phyloP scores from a whole-genome alignment of 495 filamentous ascomycete genomes.

The Cercophora newfieldiana region DNA sequence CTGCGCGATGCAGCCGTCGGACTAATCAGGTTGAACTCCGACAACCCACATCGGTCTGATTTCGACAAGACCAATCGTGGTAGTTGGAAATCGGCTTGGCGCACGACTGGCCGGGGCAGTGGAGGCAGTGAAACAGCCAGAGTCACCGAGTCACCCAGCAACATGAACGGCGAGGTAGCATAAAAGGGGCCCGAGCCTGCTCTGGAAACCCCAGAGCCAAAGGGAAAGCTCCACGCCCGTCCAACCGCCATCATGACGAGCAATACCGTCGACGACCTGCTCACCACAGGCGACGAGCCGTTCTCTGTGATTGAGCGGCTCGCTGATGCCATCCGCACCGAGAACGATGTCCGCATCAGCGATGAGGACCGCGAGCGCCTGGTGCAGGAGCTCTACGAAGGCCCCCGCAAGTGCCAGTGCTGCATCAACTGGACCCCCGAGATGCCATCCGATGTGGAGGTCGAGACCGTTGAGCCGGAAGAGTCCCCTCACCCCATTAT shows the following conservation, averaged over 20 bases:
- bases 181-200: neutral
- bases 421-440: slow-evolving; percentile 37
- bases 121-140: neutral
- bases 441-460: slow-evolving; percentile 23
- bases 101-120: neutral
- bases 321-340: slow-evolving; percentile 25
- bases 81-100: neutral
- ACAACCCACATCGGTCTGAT: neutral
- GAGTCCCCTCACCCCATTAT: slow-evolving; percentile 21
- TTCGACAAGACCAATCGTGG: neutral
- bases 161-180: neutral
- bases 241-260: neutral
- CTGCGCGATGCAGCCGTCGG: neutral
- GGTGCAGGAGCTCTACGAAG: slow-evolving; percentile 33
- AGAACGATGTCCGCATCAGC: slow-evolving; percentile 18
- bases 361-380: slow-evolving; percentile 23
- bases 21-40: neutral
- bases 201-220: neutral
- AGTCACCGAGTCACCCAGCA: neutral
- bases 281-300: slow-evolving; percentile 18
- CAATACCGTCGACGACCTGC: neutral
- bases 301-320: slow-evolving; percentile 27
- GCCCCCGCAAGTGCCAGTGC: slow-evolving; percentile 29
- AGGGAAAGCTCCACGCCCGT: neutral
- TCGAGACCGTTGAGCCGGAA: slow-evolving; percentile 11